phyloP scores from a whole-genome alignment of 495 filamentous ascomycete genomes.

The Aspergillus bertholletiae region DNA sequence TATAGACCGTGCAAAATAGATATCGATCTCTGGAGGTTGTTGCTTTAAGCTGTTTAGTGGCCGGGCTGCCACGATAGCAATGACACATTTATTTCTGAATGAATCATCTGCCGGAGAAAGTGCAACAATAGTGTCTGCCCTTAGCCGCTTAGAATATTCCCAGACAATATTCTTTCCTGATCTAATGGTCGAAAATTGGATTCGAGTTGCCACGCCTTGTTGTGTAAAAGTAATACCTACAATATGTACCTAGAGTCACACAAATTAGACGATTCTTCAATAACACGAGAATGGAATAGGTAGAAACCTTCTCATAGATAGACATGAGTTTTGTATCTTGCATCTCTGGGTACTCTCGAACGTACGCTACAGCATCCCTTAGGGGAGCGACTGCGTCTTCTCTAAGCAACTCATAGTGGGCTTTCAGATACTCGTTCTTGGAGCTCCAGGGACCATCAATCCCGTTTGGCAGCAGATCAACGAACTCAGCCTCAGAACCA shows the following conservation, averaged over 20 bases:
- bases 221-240: conserved; percentile 57
- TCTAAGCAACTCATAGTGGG: conserved; percentile 64
- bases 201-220: conserved; percentile 60
- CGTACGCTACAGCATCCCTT: conserved; percentile 52
- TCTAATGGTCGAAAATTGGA: conserved; percentile 68
- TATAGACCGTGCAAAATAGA: conserved; percentile 62
- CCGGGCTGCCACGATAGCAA: conserved; percentile 72
- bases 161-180: conserved; percentile 69
- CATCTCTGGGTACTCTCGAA: conserved; percentile 42
- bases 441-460: conserved; percentile 43
- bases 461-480: conserved; percentile 33
- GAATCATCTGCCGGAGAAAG: conserved; percentile 60
- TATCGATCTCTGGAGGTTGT: conserved; percentile 69
- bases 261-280: background rate
- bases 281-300: background rate
- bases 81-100: conserved; percentile 62
- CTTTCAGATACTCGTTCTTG: conserved; percentile 52
- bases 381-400: conserved; percentile 60
- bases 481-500: conserved; percentile 20
- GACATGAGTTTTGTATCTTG: conserved; percentile 53
- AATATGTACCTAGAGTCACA: conserved; percentile 57
- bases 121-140: conserved; percentile 67
- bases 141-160: conserved; percentile 70
- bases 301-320: conserved; percentile 69
- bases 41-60: conserved; percentile 57